Percentiles rank a stretch among this genome's conserved stretches.
Evolutionary conservation across 2,329 filamentous ascomycete species (phyloP).

Genomic region (Cordyceps cateniannulata): DNA sequence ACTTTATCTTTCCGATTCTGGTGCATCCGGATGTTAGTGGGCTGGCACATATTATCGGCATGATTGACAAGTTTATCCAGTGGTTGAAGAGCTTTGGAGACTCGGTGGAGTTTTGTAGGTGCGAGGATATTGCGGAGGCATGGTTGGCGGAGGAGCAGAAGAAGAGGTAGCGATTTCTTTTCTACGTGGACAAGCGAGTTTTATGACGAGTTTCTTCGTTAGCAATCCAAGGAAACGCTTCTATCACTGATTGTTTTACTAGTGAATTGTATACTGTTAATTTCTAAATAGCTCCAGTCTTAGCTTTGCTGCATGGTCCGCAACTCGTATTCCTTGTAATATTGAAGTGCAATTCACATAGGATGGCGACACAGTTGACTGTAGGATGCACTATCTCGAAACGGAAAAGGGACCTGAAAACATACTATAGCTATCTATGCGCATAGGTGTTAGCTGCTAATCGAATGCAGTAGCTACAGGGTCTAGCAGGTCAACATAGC

Average conservation of each 20-base stretch:
- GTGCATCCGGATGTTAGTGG: not conserved
- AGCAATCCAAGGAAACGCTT: no score
- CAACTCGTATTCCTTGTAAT: not conserved
- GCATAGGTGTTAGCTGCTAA: not conserved
- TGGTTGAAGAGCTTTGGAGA: not conserved
- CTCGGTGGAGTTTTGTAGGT: not conserved
- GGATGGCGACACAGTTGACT: not conserved
- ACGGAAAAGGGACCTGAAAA: not conserved
- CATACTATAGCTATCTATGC: not conserved
- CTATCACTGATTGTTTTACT: no score
- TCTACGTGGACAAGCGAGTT: not conserved
- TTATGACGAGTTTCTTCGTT: not conserved
- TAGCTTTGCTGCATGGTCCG: no score
- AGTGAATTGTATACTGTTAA: no score
- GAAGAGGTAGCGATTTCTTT: not conserved
- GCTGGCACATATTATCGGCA: not conserved
- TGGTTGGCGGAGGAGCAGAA: not conserved
- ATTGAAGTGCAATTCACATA: not conserved
- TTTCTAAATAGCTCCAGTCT: no score
- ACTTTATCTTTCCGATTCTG: not conserved
- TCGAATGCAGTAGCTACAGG: not conserved
- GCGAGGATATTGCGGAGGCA: not conserved
- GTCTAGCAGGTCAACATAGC: no score
- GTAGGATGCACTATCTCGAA: not conserved
- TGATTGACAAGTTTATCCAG: not conserved